These are phyloP conservation scores for Clitopilus hobsonii DNA, from an alignment of 768 basidiomycete species.

Conservation along the genomic window DNA sequence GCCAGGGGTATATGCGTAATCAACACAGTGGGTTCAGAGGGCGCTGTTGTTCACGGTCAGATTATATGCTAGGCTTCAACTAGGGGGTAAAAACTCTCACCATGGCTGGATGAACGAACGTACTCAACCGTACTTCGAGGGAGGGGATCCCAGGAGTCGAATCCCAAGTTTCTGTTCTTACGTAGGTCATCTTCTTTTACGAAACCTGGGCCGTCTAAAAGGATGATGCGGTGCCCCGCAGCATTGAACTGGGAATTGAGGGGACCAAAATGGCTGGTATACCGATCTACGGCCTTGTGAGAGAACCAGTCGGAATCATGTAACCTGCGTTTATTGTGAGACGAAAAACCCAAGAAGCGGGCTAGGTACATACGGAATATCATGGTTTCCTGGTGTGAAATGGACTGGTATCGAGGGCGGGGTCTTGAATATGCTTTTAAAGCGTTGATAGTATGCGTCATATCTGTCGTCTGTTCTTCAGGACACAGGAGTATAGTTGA, in stretches of 20 bases:
- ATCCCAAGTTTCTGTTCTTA: constrained; percentile 30
- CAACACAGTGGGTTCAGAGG: constrained; percentile 58
- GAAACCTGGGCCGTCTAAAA: constrained; percentile 71
- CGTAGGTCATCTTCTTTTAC: constrained; percentile 70
- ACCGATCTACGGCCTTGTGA: constrained; percentile 47
- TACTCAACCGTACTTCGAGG: constrained; percentile 51
- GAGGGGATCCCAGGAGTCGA: constrained; percentile 43
- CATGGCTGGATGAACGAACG: constrained; percentile 35
- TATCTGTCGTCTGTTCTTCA: too few species aligned
- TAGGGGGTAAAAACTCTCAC: constrained; percentile 17
- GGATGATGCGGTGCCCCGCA: constrained; percentile 67
- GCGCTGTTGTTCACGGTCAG: constrained; percentile 1
- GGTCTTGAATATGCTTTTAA: constrained; percentile 63
- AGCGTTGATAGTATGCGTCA: constrained; percentile 60
- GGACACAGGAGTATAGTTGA: too few species aligned
- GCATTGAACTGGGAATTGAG: constrained; percentile 59
- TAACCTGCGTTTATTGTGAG: constrained; percentile 28
- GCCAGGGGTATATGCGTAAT: constrained; percentile 89
- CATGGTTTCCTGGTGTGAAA: constrained; percentile 89
- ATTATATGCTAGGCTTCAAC: neutral
- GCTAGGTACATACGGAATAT: constrained; percentile 58
- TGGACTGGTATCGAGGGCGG: constrained; percentile 47
- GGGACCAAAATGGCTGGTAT: constrained; percentile 70
- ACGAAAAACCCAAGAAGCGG: neutral
- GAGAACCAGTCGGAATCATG: constrained; percentile 41